A percentile compares a stretch with the other conserved stretches of the same genome.
phyloP scores from a whole-genome alignment of 2,329 filamentous ascomycete species.

The Zasmidium cellare region DNA sequence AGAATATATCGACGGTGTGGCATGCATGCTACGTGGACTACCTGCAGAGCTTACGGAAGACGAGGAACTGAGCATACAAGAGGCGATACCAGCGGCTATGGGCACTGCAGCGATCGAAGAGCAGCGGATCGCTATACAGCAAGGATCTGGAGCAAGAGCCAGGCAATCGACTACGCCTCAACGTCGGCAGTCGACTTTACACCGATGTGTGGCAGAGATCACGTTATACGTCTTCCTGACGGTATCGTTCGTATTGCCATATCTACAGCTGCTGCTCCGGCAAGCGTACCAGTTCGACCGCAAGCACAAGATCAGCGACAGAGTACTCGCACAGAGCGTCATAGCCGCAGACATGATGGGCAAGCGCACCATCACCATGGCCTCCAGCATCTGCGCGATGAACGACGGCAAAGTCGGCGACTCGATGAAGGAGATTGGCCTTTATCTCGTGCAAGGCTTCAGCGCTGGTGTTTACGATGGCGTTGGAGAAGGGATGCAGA shows the following conservation, averaged over 20 bases:
- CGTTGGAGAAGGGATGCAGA: constrained; percentile 53
- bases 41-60: constrained; percentile 57
- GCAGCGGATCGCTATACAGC: constrained; percentile 9
- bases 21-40: constrained; percentile 64
- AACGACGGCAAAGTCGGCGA: constrained; percentile 66
- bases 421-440: constrained; percentile 54
- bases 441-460: constrained; percentile 65
- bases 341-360: constrained; percentile 56
- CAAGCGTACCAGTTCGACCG: constrained; percentile 64
- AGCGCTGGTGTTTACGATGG: constrained; percentile 69
- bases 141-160: not conserved
- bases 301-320: constrained; percentile 64
- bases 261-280: constrained; percentile 56
- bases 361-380: constrained; percentile 53
- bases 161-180: not conserved
- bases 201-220: constrained; percentile 21
- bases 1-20: constrained; percentile 64
- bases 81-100: constrained; percentile 47
- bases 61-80: constrained; percentile 55
- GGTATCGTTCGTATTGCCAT: constrained; percentile 62
- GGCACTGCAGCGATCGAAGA: not conserved
- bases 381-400: constrained; percentile 58
- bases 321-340: constrained; percentile 54
- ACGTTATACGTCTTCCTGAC: constrained; percentile 51
- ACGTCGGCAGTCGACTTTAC: constrained; percentile 21